Evolutionary conservation across 2,329 filamentous ascomycete genomes (phyloP).

Genomic region (Diaporthe caulivora): DNA sequence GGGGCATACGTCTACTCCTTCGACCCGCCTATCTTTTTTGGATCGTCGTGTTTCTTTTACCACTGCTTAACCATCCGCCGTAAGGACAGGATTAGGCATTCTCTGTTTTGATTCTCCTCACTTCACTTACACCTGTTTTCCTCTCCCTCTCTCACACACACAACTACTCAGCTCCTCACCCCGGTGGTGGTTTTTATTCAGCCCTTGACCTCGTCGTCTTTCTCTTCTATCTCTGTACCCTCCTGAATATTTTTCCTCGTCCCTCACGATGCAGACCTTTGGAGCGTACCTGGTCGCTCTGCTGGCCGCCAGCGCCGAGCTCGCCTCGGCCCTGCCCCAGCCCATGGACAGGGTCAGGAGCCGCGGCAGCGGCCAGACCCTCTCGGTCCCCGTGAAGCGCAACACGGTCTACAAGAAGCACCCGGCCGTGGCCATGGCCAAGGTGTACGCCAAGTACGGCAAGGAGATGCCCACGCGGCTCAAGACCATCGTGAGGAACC

Average conservation of each 20-base stretch:
- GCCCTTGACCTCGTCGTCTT: neutral
- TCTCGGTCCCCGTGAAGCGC: slow-evolving; percentile 36
- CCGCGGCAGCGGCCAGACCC: slow-evolving; percentile 25
- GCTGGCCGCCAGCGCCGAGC: slow-evolving; percentile 40
- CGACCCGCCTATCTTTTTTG: neutral
- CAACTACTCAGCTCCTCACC: slow-evolving; percentile 23
- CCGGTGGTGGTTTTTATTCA: slow-evolving; percentile 35
- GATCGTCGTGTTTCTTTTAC: slow-evolving; percentile 11
- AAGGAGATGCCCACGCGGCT: slow-evolving; percentile 37
- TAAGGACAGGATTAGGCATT: slow-evolving; percentile 1
- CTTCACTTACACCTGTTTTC: neutral
- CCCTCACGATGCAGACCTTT: slow-evolving; percentile 38
- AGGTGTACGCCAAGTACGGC: slow-evolving; percentile 41
- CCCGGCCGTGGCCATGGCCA: slow-evolving; percentile 41
- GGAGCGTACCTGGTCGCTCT: slow-evolving; percentile 38
- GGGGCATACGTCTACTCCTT: neutral
- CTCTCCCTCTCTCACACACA: neutral
- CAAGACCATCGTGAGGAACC: slow-evolving; percentile 36
- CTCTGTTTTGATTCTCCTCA: slow-evolving; percentile 9
- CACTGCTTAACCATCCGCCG: slow-evolving; percentile 13
- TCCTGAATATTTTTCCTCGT: no score
- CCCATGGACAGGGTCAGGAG: slow-evolving; percentile 32
- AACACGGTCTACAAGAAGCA: slow-evolving; percentile 39
- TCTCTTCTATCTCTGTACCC: neutral
- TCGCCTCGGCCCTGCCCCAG: slow-evolving; percentile 40